Evolutionary conservation across 2,329 filamentous ascomycete species (phyloP).

Genomic region (Blastomyces emzantsi): DNA sequence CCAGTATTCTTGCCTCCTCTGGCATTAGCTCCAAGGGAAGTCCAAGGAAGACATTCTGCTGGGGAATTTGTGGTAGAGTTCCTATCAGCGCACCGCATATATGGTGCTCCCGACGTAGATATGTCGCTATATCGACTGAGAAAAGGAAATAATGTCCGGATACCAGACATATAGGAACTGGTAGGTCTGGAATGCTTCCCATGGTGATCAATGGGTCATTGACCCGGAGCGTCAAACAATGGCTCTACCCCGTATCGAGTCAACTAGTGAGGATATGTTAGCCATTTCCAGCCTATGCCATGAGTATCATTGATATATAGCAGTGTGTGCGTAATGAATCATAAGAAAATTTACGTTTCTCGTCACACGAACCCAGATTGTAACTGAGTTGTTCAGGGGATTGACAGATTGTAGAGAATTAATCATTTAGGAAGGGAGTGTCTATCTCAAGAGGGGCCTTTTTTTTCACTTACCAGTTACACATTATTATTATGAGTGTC

Average conservation of each 20-base stretch:
- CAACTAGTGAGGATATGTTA: background rate
- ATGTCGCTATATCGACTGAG: constrained; percentile 68
- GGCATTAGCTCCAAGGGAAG: constrained; percentile 82
- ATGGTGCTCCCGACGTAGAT: constrained; percentile 68
- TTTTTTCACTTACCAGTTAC: constrained; percentile 24
- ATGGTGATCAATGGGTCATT: constrained; percentile 25
- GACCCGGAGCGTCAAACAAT: background rate
- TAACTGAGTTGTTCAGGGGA: constrained; percentile 55
- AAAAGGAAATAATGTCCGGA: constrained; percentile 80
- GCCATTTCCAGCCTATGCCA: background rate
- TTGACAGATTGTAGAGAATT: constrained; percentile 66
- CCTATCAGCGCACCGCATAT: constrained; percentile 82
- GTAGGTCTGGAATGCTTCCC: constrained; percentile 38
- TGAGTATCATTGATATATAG: constrained; percentile 10
- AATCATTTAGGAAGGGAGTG: constrained; percentile 47
- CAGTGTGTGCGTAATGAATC: constrained; percentile 24
- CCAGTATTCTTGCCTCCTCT: constrained; percentile 75
- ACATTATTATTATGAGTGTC: constrained; percentile 10
- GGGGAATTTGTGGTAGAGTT: constrained; percentile 81
- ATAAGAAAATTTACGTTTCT: constrained; percentile 32
- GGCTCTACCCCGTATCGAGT: background rate
- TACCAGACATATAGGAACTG: constrained; percentile 71
- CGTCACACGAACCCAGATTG: constrained; percentile 17
- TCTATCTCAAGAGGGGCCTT: background rate
- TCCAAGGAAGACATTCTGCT: constrained; percentile 89